These are phyloP conservation scores for Rutidosis leptorrhynchoides DNA, from an alignment of 129 eudicot genomes.

Conservation along the genomic window DNA sequence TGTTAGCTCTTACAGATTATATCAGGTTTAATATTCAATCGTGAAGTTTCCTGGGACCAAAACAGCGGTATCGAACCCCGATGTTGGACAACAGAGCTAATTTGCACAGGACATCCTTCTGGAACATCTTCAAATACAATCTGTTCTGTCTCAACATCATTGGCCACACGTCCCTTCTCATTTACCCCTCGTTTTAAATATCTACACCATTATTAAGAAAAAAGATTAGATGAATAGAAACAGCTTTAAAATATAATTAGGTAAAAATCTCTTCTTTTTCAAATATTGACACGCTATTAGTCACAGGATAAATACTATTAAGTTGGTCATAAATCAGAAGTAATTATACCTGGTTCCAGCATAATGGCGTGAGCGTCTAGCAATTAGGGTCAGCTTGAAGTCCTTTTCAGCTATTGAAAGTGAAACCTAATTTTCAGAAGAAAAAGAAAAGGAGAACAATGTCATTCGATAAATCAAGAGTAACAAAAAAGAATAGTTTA, in stretches of 20 bases:
- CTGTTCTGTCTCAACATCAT: conserved; percentile 99
- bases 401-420: conserved; percentile 59
- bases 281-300: neutral
- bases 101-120: conserved; percentile 51
- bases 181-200: conserved; percentile 91
- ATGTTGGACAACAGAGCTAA: conserved; percentile 89
- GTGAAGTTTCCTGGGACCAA: conserved; percentile 99
- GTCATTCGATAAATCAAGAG: neutral
- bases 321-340: conserved; percentile 9
- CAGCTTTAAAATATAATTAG: neutral
- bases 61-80: conserved; percentile 96
- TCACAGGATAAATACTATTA: neutral
- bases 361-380: conserved; percentile 95
- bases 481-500: neutral
- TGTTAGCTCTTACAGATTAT: conserved; percentile 59
- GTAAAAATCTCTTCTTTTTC: neutral
- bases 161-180: conserved; percentile 94
- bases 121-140: conserved; percentile 83
- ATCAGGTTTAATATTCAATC: conserved; percentile 80
- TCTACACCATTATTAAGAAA: conserved; percentile 36
- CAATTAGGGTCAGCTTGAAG: conserved; percentile 70
- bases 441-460: neutral
- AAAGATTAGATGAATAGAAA: neutral
- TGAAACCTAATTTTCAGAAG: conserved; percentile 46
- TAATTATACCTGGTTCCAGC: conserved; percentile 88